Base-by-base conservation (phyloP, 1,284 basidiomycete genomes). In the Sporisorium exsertum region DNA sequence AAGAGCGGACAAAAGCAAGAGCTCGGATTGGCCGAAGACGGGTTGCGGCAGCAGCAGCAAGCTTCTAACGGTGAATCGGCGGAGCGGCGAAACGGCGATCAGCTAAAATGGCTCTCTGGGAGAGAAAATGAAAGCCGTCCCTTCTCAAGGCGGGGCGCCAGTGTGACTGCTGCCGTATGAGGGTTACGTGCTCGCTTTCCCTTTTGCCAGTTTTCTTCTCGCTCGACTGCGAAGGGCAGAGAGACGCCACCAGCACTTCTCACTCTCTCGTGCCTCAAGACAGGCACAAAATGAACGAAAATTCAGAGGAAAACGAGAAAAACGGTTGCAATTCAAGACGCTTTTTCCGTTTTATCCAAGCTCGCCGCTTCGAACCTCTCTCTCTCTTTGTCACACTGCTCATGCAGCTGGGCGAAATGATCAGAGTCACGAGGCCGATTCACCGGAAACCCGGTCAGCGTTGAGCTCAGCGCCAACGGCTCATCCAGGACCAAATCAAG, bases 21-120 rank as follows among this genome's bases (percentile, higher is more conserved):
- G 2, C 32, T 56, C 42, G 67, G 67, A 70, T 70, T 70, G 61
- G 61, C 61, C 61, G 61, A 10, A 32, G 29, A 61, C 20, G n/a
- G n/a, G n/a, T n/a, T 12, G 33, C 20, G 20, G 53, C n/a, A 40
- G 45, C 33, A 42, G 29, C 29, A 32, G 29, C 5, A 35, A 37
- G 16, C 37, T 40, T 40, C 37, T 40, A 40, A 13, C 43, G 37
- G 3, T 27, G 3, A 32, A 32, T 5, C 29, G 29, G 29, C 29
- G 35, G 13, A 49, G 27, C 47, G 47, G 47, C 26, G n/a, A 32
- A 50, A n/a, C 49, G 49, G 49, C 49, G 49, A 50, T 50, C 49
- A 50, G 49, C 49, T 50, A 32, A 47, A 47, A 29, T 47, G 5
- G 45, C 45, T 46, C 26, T 47, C 26, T n/a, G 43, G 24, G 4